Evolutionary conservation across 169 alveolate genomes (phyloP), one percentile per base, ranked within the genome.

Genomic region (Theileria orientalis): DNA sequence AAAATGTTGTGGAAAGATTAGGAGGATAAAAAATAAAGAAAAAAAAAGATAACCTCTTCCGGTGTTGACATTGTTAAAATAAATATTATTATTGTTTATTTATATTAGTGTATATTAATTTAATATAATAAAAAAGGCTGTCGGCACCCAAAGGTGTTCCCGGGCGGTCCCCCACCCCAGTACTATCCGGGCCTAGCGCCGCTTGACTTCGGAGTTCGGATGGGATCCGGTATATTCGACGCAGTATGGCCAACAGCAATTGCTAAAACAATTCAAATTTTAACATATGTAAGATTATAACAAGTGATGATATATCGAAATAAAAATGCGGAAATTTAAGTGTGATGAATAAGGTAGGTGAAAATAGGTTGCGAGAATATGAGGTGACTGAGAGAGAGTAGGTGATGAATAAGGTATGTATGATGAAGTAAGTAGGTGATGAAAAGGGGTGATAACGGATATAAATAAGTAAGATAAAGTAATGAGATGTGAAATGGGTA

Each of bases 181-280:
- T 92, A 92, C 96, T 92, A 88, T 68, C 94, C 94, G 77, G 90
- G 94, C 96, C 96, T 91, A 87, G 94, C 88, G 90, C 95, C 94
- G 94, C 95, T 92, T 92, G 92, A 92, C 95, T 92, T 92, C 95
- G 94, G 96, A 92, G 95, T 90, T 92, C 96, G 91, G 96, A 92
- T 83, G 95, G 95, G 95, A 91, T 91, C 96, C 93, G 95, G 95
- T 91, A 93, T 93, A 75, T 87, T 89, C 84, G 94, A 89, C 91
- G 90, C 94, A 89, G 96, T 90, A 89, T 90, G 95, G 94, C 93
- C 95, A 94, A 89, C 92, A 88, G 90, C 95, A 49, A 67, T 30
- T 6, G 77, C 68, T 2, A 33, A 42, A 19, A 46, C 6, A 64
- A 19, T 64, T 52, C 0, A 2, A n/a, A 19, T 46, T 19, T 49